These are phyloP conservation scores for Oldenlandia corymbosa DNA, from an alignment of 257 asterid genomes.

Conservation along the genomic window DNA sequence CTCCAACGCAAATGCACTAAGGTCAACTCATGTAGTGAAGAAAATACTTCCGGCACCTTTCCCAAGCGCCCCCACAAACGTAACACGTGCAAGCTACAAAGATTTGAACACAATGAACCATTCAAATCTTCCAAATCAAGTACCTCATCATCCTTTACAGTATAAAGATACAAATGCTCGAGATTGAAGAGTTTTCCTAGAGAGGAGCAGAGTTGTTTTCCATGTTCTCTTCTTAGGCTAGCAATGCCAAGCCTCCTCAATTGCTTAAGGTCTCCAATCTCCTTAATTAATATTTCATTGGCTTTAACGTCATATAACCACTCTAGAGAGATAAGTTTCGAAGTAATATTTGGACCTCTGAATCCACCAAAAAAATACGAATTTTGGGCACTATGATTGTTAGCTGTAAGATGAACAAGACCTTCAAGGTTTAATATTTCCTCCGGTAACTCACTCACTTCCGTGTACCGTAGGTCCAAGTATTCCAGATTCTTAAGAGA, in stretches of 20 bases:
- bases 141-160: slow-evolving; percentile 4
- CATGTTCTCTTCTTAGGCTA: slow-evolving; percentile 23
- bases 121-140: slow-evolving; percentile 20
- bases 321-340: slow-evolving; percentile 14
- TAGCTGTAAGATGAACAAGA: slow-evolving; percentile 13
- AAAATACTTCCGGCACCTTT: slow-evolving; percentile 22
- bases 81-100: slow-evolving; percentile 14
- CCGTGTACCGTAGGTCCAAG: slow-evolving; percentile 10
- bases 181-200: slow-evolving; percentile 24
- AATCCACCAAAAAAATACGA: too few species aligned
- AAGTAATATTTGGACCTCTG: slow-evolving; percentile 10
- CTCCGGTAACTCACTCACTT: slow-evolving; percentile 10
- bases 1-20: slow-evolving; percentile 2
- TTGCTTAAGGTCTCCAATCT: slow-evolving; percentile 21
- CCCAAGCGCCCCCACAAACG: slow-evolving; percentile 14
- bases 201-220: slow-evolving; percentile 20
- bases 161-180: slow-evolving; percentile 6
- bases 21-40: slow-evolving; percentile 15
- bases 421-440: slow-evolving; percentile 10
- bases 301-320: slow-evolving; percentile 7
- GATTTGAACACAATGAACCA: slow-evolving; percentile 7
- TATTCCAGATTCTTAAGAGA: slow-evolving; percentile 8
- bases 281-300: neutral
- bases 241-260: slow-evolving; percentile 16
- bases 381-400: neutral